Conservation (phyloP, 768 basidiomycete genomes). For the Gymnopilus dilepis region DNA sequence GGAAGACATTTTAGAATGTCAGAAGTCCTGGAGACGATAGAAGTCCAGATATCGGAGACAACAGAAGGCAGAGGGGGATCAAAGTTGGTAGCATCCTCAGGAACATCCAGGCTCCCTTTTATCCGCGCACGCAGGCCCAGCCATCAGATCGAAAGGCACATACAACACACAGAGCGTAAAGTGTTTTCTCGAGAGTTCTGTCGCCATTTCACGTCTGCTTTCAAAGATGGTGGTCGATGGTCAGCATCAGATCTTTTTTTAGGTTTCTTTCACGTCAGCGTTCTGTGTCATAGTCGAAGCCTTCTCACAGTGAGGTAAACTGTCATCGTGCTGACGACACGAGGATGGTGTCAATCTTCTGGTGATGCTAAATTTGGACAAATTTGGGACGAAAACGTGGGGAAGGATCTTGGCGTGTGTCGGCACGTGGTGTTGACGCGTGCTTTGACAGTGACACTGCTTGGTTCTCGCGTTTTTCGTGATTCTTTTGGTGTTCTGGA, state of each 20-base stretch:
- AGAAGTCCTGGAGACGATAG: no score
- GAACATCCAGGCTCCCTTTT: background rate
- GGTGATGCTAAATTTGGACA: no score
- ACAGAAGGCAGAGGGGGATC: background rate
- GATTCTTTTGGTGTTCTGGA: background rate
- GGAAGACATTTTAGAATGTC: background rate
- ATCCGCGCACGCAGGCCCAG: background rate
- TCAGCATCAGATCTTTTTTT: background rate
- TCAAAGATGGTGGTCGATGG: background rate
- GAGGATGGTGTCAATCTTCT: background rate
- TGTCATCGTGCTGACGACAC: background rate
- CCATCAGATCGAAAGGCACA: background rate
- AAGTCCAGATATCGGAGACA: no score
- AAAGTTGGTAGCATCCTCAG: background rate
- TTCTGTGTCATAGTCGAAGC: background rate
- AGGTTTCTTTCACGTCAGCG: constrained; percentile 2
- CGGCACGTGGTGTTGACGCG: no score
- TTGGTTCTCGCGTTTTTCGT: no score
- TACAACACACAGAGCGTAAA: no score
- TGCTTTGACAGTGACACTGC: no score
- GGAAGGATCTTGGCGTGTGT: no score
- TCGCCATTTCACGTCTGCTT: background rate
- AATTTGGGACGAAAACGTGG: no score
- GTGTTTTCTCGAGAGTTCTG: background rate
- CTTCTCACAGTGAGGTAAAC: no score